Conservation (phyloP, 805 yeast genomes). For the Pichia pseudocactophila region DNA sequence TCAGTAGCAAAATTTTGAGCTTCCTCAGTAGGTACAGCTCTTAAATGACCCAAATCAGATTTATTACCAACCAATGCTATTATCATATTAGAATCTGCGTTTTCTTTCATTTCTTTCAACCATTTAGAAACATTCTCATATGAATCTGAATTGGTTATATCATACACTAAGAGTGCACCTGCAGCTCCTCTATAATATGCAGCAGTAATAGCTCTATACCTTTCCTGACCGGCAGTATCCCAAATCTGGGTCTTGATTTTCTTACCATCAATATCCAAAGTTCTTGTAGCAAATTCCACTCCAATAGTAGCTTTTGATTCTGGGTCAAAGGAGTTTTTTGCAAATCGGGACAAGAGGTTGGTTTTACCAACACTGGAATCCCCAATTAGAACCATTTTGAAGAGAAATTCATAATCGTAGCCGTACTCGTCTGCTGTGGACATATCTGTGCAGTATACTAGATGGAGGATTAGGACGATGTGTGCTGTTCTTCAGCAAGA, state of each 20-base stretch:
- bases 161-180: constrained; percentile 93
- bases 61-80: constrained; percentile 91
- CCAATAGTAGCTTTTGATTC: constrained; percentile 95
- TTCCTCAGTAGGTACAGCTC: constrained; percentile 97
- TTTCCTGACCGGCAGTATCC: constrained; percentile 99
- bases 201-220: constrained; percentile 94
- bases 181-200: constrained; percentile 98
- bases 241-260: constrained; percentile 86
- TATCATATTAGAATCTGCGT: constrained; percentile 91
- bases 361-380: constrained; percentile 98
- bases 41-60: constrained; percentile 79
- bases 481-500: too few relatives aligned
- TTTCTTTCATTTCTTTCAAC: constrained; percentile 83
- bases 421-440: constrained; percentile 40
- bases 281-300: constrained; percentile 95
- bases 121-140: constrained; percentile 82
- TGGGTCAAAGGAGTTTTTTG: constrained; percentile 90
- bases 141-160: constrained; percentile 81
- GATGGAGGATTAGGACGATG: too few relatives aligned
- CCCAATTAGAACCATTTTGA: constrained; percentile 90
- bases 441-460: constrained; percentile 1
- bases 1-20: constrained; percentile 92
- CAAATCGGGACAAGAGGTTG: constrained; percentile 84
- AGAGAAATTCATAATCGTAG: constrained; percentile 82
- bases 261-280: constrained; percentile 79